phyloP scores from a whole-genome alignment of 495 filamentous ascomycete species.

The Tuber brumale region DNA sequence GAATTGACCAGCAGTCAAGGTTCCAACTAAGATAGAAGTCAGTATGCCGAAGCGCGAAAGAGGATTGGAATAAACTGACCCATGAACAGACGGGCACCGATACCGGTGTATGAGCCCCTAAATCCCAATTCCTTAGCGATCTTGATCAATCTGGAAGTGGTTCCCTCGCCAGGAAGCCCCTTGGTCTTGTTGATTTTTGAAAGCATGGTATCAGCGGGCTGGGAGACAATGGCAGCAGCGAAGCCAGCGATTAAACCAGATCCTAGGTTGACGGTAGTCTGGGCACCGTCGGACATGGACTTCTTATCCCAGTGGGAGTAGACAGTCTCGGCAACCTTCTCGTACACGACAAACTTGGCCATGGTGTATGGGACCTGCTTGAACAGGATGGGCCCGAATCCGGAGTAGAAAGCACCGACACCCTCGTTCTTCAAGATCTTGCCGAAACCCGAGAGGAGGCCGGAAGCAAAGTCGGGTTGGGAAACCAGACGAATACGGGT shows the following conservation, averaged over 20 bases:
- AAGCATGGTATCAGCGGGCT: conserved; percentile 98
- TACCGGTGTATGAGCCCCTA: conserved; percentile 79
- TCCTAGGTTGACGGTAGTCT: conserved; percentile 89
- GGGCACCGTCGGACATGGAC: conserved; percentile 59
- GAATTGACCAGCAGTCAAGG: conserved; percentile 86
- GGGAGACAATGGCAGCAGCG: conserved; percentile 90
- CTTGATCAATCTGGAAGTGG: conserved; percentile 84
- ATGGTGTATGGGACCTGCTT: conserved; percentile 99
- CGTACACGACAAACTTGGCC: conserved; percentile 99
- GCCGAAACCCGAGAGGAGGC: conserved; percentile 71
- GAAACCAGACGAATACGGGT: conserved; percentile 94
- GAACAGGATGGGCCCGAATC: conserved; percentile 88
- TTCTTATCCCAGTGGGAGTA: conserved; percentile 72
- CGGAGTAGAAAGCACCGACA: conserved; percentile 85
- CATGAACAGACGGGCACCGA: conserved; percentile 89
- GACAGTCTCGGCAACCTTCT: conserved; percentile 83
- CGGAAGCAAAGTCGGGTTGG: conserved; percentile 76
- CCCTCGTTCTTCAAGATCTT: conserved; percentile 84
- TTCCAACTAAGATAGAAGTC: conserved; percentile 52
- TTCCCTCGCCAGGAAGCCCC: conserved; percentile 91
- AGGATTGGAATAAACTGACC: conserved; percentile 17
- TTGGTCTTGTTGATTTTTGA: conserved; percentile 99
- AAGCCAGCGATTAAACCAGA: conserved; percentile 96
- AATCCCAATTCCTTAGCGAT: conserved; percentile 92
- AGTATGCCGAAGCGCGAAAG: neutral